Evolutionary conservation across 148 eudicot genomes (phyloP).

Genomic region (Rhododendron ovatum): DNA sequence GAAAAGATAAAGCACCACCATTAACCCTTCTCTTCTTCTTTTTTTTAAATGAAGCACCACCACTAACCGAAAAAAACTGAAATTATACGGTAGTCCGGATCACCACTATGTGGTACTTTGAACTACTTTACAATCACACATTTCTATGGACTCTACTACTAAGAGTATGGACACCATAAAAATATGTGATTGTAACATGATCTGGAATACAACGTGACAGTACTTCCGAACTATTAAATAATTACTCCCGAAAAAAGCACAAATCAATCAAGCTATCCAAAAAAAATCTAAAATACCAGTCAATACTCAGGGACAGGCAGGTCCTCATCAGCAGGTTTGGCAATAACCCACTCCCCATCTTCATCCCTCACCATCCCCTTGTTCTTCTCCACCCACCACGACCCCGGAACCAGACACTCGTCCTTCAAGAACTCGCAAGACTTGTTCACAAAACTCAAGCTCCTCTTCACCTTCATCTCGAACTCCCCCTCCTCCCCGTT

Average conservation of each 20-base stretch:
- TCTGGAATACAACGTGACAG: too few species aligned
- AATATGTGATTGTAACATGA: too few species aligned
- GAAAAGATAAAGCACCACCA: not conserved
- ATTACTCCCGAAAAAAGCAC: not conserved
- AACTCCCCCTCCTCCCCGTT: conserved; percentile 54
- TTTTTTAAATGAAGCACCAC: not conserved
- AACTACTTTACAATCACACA: too few species aligned
- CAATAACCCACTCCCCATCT: conserved; percentile 69
- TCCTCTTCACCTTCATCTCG: conserved; percentile 47
- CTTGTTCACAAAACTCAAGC: conserved; percentile 77
- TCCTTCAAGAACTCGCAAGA: conserved; percentile 67
- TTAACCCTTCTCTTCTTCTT: too few species aligned
- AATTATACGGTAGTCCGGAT: too few species aligned
- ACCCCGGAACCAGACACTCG: conserved; percentile 70
- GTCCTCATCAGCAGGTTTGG: conserved; percentile 31
- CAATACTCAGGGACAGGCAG: conserved; percentile 13
- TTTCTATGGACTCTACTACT: too few species aligned
- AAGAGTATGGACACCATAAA: too few species aligned
- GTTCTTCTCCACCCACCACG: conserved; percentile 94
- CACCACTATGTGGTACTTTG: too few species aligned
- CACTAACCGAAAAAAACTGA: not conserved
- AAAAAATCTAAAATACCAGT: not conserved
- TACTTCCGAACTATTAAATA: too few species aligned
- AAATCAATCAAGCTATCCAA: not conserved
- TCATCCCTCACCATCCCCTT: conserved; percentile 67